Base-by-base conservation (phyloP, 2,329 filamentous ascomycete species). In the Bipolaris victoriae region DNA sequence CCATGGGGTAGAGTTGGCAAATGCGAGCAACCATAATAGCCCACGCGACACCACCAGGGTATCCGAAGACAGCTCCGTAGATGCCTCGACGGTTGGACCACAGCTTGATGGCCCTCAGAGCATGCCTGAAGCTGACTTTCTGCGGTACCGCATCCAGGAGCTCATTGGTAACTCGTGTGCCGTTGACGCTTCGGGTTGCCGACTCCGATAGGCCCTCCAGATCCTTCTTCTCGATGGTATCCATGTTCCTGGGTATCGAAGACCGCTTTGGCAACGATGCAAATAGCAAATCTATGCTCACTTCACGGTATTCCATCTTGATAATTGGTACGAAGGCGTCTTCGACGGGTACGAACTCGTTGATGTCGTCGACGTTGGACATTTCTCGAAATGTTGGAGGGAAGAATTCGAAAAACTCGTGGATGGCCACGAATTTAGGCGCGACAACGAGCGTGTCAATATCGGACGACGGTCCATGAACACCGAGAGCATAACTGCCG, bases 311-410 rank as follows among this genome's bases (percentile, higher is more conserved):
- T 74, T 96, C 91, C 70, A 98, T 91, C 76, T 97, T 98, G 81
- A 99, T 98, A 74, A 99, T 96, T 46, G 95, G 95, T 7, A 98
- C 94, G 71, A 91, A 96, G 3, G 94, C 92, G 70, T 96, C 94
- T 46, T 89, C 89, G 36, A 99, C 95, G 0, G 90, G 86, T 2
- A 91, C 89, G 69, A 97, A 83, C 73, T 96, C 91, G 58, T 90
- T 89, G 67, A 98, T 91, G 57, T 92, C 84, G n/a, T 88, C 90
- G 36, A 86, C 80, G 7, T 90, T 86, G 1, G 91, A 88, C 85
- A 95, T 89, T 64, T 88, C 83, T 66, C 89, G 81, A 47, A 99
- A 85, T 46, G 96, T 80, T 18, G 86, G 82, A n/a, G 93, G 93
- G 67, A 97, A 97, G 68, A 90, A 83, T 50, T 90, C 81, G 80